A percentile compares a stretch with the other conserved stretches of the same genome.
These are phyloP conservation scores for Volvox reticuliferus DNA, from an alignment of 139 green algal genomes.

Conservation along the genomic window DNA sequence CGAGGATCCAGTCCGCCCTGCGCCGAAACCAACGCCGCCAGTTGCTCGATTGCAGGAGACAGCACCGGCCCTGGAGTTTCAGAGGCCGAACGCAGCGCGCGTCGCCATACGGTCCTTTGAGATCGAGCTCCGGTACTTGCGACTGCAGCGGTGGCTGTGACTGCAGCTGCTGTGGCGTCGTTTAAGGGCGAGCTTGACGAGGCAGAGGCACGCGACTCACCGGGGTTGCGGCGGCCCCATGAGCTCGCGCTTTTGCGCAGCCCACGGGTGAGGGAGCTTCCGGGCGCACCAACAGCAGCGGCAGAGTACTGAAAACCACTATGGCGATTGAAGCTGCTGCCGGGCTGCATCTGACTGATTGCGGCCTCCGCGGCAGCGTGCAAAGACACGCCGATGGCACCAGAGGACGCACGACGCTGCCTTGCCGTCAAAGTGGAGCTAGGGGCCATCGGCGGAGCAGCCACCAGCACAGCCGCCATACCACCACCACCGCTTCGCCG, in stretches of 20 bases:
- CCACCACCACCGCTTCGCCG: neutral
- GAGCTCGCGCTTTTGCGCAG: conserved; percentile 37
- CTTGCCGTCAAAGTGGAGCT: neutral
- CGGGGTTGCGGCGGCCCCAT: neutral
- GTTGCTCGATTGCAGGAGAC: conserved; percentile 4
- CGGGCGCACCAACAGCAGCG: neutral
- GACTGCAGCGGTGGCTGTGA: neutral
- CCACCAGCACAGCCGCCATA: neutral
- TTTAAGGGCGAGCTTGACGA: neutral
- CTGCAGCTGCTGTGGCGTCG: neutral
- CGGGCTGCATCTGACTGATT: conserved; percentile 6
- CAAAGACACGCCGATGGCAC: conserved; percentile 8
- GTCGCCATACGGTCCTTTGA: neutral
- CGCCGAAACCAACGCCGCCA: conserved; percentile 14
- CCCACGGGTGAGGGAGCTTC: neutral
- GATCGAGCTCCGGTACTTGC: neutral
- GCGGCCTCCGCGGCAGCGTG: conserved; percentile 8
- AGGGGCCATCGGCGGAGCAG: neutral
- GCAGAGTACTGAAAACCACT: neutral
- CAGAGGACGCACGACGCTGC: conserved; percentile 20
- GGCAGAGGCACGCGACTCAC: neutral
- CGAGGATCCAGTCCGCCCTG: neutral
- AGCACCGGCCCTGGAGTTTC: neutral
- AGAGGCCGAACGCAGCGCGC: neutral
- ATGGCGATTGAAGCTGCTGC: too few species aligned